Base-by-base conservation (phyloP, 2,329 filamentous ascomycete genomes). In the Ceratocystis eucalypticola region DNA sequence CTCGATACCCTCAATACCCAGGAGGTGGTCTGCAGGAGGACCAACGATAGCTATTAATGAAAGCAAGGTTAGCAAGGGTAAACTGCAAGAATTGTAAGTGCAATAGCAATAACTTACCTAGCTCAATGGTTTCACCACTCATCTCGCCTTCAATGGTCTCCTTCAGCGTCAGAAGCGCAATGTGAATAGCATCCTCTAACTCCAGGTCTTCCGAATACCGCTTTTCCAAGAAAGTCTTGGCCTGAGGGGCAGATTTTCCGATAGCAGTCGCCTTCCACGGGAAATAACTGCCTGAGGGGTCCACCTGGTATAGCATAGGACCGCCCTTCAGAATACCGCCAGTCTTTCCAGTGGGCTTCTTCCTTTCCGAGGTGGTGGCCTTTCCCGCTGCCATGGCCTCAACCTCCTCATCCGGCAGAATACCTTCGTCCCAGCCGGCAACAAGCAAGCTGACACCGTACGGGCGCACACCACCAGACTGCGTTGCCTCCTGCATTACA, bases 231-330 rank as follows among this genome's bases (percentile, higher is more conserved):
- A 99, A 99, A 0, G 94, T 99, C 85, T 99, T 99, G 66, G 94
- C 94, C 73, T 91, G 96, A 50, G 94, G 96, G 65, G 94, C 94
- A 74, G 92, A 96, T 85, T 99, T 99, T 74, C 94, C 94, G 74
- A 99, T 99, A 64, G 94, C 94, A 62, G 94, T 99, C 53, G 94
- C 94, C 82, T 99, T 99, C 94, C 94, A 99, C 3, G 94, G 94
- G 76, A 96, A 99, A 76, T 99, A 99, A 76, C 90, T 96, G 71
- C 94, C 94, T 70, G 91, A 96, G n/a, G 94, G 94, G 75, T 99
- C 94, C 71, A 99, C 94, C 80, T 99, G 93, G 80, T 99, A 99
- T 74, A 99, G 79, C 83, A 95, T 96, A 61, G 94, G 94, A 5
- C 94, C 93, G 64, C 94, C 93, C 80, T 96, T 97, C 72, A 94